phyloP scores from a whole-genome alignment of 306 rosid species.

The Lithocarpus polystachyus region DNA sequence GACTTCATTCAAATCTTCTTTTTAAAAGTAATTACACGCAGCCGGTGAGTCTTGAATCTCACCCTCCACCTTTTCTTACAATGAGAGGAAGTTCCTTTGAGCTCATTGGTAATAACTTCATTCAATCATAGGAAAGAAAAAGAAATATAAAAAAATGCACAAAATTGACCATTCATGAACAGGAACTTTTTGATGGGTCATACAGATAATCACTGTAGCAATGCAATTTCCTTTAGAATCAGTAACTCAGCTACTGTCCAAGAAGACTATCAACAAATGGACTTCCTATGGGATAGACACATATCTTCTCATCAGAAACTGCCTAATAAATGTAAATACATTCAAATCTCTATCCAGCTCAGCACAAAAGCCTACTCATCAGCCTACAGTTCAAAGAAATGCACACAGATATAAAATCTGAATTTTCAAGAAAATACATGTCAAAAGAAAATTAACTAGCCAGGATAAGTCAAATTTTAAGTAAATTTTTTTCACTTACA shows the following conservation, averaged over 20 bases:
- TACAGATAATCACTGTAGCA: neutral
- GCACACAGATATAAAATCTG: neutral
- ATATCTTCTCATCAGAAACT: neutral
- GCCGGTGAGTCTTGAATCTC: too few relatives aligned
- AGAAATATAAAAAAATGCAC: neutral
- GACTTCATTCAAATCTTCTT: too few relatives aligned
- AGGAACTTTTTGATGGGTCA: neutral
- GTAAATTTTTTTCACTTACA: neutral
- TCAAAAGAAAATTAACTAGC: neutral
- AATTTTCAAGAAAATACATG: neutral
- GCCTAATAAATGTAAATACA: neutral
- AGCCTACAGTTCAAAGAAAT: neutral
- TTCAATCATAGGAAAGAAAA: neutral
- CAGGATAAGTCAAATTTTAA: neutral
- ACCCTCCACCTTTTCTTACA: too few relatives aligned
- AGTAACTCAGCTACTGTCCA: neutral
- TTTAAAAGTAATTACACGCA: too few relatives aligned
- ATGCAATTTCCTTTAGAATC: neutral
- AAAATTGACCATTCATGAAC: neutral
- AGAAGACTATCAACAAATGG: neutral
- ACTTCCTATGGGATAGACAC: neutral
- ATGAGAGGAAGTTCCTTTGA: too few relatives aligned
- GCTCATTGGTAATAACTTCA: too few relatives aligned
- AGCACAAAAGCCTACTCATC: neutral
- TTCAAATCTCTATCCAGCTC: neutral